Evolutionary conservation across 2,329 filamentous ascomycete species (phyloP).

Genomic region (Calonectria montana): DNA sequence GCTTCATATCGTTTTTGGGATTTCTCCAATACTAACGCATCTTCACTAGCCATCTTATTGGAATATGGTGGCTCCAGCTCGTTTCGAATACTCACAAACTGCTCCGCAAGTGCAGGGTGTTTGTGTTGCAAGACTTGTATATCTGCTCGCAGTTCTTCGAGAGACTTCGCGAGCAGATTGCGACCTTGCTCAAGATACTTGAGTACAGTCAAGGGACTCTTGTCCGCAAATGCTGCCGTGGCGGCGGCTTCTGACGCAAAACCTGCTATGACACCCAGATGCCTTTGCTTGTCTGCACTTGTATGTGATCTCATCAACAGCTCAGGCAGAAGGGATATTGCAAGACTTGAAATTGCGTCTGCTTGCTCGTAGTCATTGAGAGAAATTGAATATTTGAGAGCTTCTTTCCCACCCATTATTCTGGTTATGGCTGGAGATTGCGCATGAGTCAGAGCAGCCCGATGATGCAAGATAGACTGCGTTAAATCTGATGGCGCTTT

Average conservation of each 20-base stretch:
- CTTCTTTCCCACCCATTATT: not conserved
- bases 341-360: not conserved
- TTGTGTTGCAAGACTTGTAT: not conserved
- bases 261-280: not conserved
- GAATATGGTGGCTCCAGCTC: not conserved
- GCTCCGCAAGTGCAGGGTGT: not conserved
- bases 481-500: not conserved
- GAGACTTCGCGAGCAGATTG: not conserved
- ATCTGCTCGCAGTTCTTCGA: slow-evolving; percentile 11
- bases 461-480: not conserved
- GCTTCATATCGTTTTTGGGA: not conserved
- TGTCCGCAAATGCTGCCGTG: not conserved
- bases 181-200: slow-evolving; percentile 12
- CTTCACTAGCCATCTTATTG: too few relatives aligned
- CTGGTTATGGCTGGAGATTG: not conserved
- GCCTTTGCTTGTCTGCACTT: slow-evolving; percentile 1
- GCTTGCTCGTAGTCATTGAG: not conserved
- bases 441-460: not conserved
- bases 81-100: not conserved
- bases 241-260: not conserved
- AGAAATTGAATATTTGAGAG: not conserved
- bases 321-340: not conserved
- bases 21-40: not conserved
- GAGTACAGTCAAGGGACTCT: not conserved
- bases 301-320: not conserved